Evolutionary conservation across 2,329 filamentous ascomycete genomes (phyloP), one percentile per base, ranked within the genome.

Genomic region (Nemania sp.): DNA sequence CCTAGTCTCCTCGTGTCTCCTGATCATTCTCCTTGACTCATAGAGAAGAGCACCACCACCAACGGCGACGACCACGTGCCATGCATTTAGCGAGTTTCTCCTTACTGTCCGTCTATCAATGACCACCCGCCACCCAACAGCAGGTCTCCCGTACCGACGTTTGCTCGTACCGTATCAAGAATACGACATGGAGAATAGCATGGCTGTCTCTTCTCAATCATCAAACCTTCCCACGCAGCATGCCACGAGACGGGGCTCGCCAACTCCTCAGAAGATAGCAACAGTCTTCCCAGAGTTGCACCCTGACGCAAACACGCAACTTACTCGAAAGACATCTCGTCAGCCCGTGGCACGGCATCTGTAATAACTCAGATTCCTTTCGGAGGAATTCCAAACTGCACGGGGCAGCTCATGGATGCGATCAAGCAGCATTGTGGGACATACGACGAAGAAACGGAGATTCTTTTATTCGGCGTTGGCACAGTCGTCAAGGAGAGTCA

Each of bases 361-460:
- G 25, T 34, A 5, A 49, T 34, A 11, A 42, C 60, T 2, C 34
- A 51, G 49, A 45, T 2, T 64, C 64, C 54, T 49, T 67, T 48
- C 59, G 54, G 64, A 50, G 60, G 1, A 65, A 62, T 13, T 9
- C 35, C 5, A 64, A 68, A 29, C 35, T 66, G 40, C 59, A 67
- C 18, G 43, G 32, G 18, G 53, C 52, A 29, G 15, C 39, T 68
- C 2, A 17, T 58, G 11, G 57, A 57, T 2, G 59, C 64, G 12
- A 62, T 69, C 35, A 54, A 55, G 55, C 53, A 39, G 7, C 34
- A 63, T 25, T 68, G 63, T 29, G 48, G 39, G n/a, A 18, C 57
- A 50, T 45, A 54, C 4, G 53, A 57, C 7, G 66, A 63, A 60
- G 66, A 68, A 47, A 66, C 67, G 2, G 53, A 62, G 15, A 21